Conservation (phyloP, 208 protist genomes). For the Porcisia hertigi region DNA sequence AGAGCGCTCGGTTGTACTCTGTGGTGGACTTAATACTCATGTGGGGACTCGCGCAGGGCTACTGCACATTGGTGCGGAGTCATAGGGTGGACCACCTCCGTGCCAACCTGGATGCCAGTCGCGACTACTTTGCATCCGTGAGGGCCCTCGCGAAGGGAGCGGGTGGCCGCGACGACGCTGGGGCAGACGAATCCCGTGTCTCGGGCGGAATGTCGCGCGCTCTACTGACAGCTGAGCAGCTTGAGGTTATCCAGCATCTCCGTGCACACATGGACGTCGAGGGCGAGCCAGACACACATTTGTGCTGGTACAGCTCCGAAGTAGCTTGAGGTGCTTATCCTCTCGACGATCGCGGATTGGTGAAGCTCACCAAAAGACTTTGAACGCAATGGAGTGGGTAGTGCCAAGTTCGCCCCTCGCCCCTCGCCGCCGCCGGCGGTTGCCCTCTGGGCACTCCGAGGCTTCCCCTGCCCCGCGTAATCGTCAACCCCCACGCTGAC, state of each 20-base stretch:
- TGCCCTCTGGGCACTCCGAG: neutral
- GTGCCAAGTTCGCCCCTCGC: neutral
- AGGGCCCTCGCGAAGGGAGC: neutral
- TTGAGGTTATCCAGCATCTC: constrained; percentile 40
- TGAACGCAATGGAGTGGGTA: neutral
- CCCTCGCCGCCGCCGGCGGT: neutral
- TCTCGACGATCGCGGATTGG: neutral
- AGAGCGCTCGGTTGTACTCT: constrained; percentile 20
- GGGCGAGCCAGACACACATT: constrained; percentile 41
- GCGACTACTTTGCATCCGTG: constrained; percentile 43
- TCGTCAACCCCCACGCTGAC: neutral
- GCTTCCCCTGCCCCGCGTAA: neutral
- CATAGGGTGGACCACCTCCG: constrained; percentile 41
- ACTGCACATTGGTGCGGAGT: constrained; percentile 67
- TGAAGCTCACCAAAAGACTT: constrained; percentile 1
- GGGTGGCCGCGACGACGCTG: neutral
- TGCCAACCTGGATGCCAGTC: constrained; percentile 41
- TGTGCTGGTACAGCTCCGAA: constrained; percentile 68
- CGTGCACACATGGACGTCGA: constrained; percentile 42
- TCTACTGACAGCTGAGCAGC: constrained; percentile 44
- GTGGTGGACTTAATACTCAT: constrained; percentile 63
- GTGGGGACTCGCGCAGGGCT: constrained; percentile 78
- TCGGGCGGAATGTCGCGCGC: constrained; percentile 7
- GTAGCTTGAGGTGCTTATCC: constrained; percentile 43
- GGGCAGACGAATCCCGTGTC: neutral